Evolutionary conservation across 1,284 basidiomycete species (phyloP).

Genomic region (Cutaneotrichosporon sp.): DNA sequence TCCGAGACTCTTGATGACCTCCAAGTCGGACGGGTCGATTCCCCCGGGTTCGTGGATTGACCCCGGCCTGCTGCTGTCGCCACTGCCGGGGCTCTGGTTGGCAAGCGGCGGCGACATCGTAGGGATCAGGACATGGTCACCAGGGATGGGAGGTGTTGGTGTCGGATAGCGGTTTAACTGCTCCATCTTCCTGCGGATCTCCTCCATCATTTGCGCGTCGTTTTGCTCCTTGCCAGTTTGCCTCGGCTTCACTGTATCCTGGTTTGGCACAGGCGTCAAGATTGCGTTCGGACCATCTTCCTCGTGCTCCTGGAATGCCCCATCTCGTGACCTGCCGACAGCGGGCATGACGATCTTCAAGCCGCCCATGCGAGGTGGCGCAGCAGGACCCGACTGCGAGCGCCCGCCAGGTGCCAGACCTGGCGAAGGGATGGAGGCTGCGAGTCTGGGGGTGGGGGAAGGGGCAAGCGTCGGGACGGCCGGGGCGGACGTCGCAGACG

Average conservation of each 20-base stretch:
- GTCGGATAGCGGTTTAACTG: constrained; percentile 22
- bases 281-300: constrained; percentile 27
- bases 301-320: constrained; percentile 23
- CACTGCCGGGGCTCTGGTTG: neutral
- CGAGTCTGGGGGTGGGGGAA: neutral
- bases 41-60: neutral
- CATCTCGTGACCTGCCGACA: constrained; percentile 14
- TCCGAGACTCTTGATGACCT: constrained; percentile 70
- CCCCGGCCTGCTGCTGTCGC: constrained; percentile 3
- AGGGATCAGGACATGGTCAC: neutral
- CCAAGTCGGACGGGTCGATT: neutral
- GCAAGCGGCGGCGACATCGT: neutral
- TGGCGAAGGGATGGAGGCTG: neutral
- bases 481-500: neutral
- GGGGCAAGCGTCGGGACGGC: constrained; percentile 1
- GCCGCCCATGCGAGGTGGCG: constrained; percentile 9
- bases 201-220: constrained; percentile 42
- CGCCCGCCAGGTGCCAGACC: neutral
- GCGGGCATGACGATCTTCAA: constrained; percentile 47
- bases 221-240: constrained; percentile 19
- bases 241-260: neutral
- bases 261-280: constrained; percentile 25
- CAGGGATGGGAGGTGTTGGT: neutral
- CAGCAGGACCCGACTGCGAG: neutral
- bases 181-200: constrained; percentile 39